phyloP scores from a whole-genome alignment of 306 rosid genomes.

The Ammopiptanthus mongolicus region DNA sequence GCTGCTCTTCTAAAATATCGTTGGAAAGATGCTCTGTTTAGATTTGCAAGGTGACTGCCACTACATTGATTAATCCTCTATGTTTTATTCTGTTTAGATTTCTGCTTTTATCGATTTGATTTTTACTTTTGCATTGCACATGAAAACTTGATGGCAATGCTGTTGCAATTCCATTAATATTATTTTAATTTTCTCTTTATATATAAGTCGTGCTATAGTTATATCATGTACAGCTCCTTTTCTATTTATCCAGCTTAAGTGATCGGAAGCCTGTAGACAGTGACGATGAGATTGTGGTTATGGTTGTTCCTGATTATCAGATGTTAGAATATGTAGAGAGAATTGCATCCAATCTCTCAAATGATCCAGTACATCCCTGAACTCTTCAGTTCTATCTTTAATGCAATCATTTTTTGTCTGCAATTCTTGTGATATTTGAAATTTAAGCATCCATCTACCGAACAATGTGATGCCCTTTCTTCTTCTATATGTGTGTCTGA shows the following conservation, averaged over 20 bases:
- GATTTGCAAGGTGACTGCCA: conserved; percentile 72
- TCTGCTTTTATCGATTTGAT: background rate
- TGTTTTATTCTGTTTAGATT: background rate
- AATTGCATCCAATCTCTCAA: conserved; percentile 76
- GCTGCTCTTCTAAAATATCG: conserved; percentile 82
- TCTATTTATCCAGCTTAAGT: conserved; percentile 61
- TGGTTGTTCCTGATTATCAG: conserved; percentile 95
- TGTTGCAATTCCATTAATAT: background rate
- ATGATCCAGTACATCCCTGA: conserved; percentile 63
- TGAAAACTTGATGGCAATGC: conserved; percentile 14
- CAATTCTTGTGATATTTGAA: conserved; percentile 11
- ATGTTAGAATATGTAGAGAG: conserved; percentile 86
- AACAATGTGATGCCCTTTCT: background rate
- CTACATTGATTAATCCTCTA: background rate
- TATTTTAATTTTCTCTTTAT: background rate
- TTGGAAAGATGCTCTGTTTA: conserved; percentile 81
- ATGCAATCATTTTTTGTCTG: background rate
- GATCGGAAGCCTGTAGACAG: conserved; percentile 75
- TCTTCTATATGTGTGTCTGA: background rate
- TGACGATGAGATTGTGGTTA: conserved; percentile 92
- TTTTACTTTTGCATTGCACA: conserved; percentile 11
- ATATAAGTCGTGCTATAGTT: conserved; percentile 1
- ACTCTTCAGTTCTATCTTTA: conserved; percentile 12
- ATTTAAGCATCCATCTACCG: conserved; percentile 17
- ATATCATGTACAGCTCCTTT: background rate